Evolutionary conservation across 768 basidiomycete species (phyloP).

Genomic region (Pisolithus orientalis): DNA sequence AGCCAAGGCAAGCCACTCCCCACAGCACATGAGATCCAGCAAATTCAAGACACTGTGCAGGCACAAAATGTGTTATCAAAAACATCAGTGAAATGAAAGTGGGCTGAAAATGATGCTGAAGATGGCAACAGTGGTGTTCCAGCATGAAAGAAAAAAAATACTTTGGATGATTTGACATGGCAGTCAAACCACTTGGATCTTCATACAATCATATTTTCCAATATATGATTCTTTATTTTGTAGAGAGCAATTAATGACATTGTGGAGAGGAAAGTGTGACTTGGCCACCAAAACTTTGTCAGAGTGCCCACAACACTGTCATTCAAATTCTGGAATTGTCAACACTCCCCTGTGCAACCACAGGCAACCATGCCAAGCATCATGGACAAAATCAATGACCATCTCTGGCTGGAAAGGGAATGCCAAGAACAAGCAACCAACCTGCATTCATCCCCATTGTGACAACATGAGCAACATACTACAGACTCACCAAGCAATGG

Average conservation of each 20-base stretch:
- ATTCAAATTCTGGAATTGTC: neutral
- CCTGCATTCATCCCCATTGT: neutral
- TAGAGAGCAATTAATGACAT: neutral
- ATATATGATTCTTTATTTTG: neutral
- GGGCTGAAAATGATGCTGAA: neutral
- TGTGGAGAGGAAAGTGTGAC: neutral
- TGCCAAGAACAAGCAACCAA: neutral
- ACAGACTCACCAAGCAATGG: neutral
- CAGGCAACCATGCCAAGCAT: neutral
- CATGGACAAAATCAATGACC: neutral
- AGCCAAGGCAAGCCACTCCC: neutral
- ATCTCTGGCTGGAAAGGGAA: neutral
- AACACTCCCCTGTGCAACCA: neutral
- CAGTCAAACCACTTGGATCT: neutral
- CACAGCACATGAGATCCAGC: neutral
- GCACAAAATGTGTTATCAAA: neutral
- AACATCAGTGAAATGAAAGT: neutral
- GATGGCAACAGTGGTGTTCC: neutral
- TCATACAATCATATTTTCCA: neutral
- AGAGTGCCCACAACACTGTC: neutral
- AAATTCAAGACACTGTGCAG: neutral
- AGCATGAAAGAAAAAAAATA: neutral
- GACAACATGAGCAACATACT: neutral
- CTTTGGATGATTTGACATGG: neutral
- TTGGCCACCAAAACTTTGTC: neutral